Evolutionary conservation across 768 basidiomycete species (phyloP), one percentile per base, ranked within the genome.

Genomic region (Lentinula sp.): DNA sequence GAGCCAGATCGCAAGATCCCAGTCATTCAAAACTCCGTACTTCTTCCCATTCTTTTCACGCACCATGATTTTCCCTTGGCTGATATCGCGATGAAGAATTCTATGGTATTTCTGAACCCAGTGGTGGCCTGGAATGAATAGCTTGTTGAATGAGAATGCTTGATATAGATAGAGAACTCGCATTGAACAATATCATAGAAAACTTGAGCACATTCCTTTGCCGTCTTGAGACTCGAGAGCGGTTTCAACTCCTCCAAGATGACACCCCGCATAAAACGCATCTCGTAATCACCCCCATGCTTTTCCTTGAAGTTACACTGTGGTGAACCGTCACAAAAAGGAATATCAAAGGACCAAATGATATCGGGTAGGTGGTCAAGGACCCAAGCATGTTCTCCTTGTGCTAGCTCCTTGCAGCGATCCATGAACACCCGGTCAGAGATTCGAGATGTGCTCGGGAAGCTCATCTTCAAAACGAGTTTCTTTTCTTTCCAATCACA

Each of bases 1-100:
- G 9, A 43, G 5, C 61, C 73, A 61, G 54, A 71, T 71, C 23
- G 66, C 63, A 49, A 73, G 72, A 0, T 43, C 42, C 42, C 42
- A 43, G 13, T 43, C 42, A 13, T 43, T 43, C 13, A 43, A 13
- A 43, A 43, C 16, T 15, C 42, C 42, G 13, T 43, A 15, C 13
- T 43, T 43, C 13, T 35, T 43, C 18, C 31, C 40, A 13, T 45
- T 40, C 1, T 31, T 45, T 6, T 5, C 18, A 8, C 56, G 39
- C 13, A 57, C 31, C 56, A 57, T 57, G 21, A 57, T 46, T 5
- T 45, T 45, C 34, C 28, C 55, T 9, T 23, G 39, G 42, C 55
- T 56, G 56, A 57, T 43, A 23, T 57, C 56, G 15, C 56, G 56
- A 46, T 57, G 56, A 46, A 57, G 56, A 3, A 57, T 39, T 43